A percentile compares a stretch with the other conserved stretches of the same genome.
These are phyloP conservation scores for Exophiala sp. DNA, from an alignment of 2,329 filamentous ascomycete genomes.

Conservation along the genomic window DNA sequence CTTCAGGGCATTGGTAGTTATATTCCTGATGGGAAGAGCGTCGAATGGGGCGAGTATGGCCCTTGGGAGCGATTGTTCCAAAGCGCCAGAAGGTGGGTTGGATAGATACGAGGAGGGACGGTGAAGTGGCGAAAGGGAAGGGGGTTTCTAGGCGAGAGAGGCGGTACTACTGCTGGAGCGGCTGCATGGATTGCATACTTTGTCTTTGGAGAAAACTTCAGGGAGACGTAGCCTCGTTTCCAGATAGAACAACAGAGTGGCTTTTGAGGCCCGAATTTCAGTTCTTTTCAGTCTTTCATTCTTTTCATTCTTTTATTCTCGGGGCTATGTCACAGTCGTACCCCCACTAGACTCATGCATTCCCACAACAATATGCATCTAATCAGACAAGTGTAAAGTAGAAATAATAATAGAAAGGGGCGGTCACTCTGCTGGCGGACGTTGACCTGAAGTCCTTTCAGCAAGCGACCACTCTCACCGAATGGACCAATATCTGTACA, in stretches of 20 bases:
- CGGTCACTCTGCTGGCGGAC: background rate
- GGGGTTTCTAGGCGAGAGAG: no score
- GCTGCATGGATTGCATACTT: no score
- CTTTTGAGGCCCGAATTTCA: background rate
- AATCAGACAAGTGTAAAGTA: slow-evolving; percentile 18
- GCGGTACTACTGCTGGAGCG: no score
- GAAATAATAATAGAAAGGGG: slow-evolving; percentile 1
- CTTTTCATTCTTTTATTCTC: slow-evolving; percentile 1
- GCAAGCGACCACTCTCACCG: background rate
- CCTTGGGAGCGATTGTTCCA: slow-evolving; percentile 83
- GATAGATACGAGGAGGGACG: slow-evolving; percentile 36
- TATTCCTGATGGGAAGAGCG: slow-evolving; percentile 55
- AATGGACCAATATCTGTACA: slow-evolving; percentile 11
- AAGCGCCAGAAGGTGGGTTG: slow-evolving; percentile 83
- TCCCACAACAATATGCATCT: slow-evolving; percentile 19
- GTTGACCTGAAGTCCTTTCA: slow-evolving; percentile 7
- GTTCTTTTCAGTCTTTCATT: background rate
- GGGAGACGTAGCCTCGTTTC: background rate
- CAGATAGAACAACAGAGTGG: background rate
- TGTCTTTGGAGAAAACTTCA: no score
- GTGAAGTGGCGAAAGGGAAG: background rate
- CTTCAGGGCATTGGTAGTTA: slow-evolving; percentile 73
- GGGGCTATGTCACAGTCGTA: slow-evolving; percentile 4
- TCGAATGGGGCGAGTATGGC: slow-evolving; percentile 71
- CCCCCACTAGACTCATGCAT: slow-evolving; percentile 16